Conservation (phyloP, 2,329 filamentous ascomycete species). For the Karstenula rhodostoma region DNA sequence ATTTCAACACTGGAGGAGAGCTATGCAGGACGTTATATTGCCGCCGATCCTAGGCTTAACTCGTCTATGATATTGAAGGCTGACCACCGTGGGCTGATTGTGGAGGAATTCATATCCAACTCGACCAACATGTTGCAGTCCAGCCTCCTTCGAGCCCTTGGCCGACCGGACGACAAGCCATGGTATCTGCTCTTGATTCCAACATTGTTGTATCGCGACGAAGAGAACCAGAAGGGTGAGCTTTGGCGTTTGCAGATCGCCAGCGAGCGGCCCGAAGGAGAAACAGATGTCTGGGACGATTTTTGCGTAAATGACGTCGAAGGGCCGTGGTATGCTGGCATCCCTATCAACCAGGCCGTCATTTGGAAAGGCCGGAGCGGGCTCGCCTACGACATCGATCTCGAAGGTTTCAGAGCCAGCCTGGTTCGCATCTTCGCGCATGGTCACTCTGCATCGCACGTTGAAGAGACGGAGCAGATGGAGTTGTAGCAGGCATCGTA, state of each 20-base stretch:
- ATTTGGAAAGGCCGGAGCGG: slow-evolving; percentile 43
- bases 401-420: slow-evolving; percentile 44
- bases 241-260: slow-evolving; percentile 42
- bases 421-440: slow-evolving; percentile 25
- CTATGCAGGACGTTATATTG: slow-evolving; percentile 39
- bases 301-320: slow-evolving; percentile 49
- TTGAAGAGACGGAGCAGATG: slow-evolving; percentile 4
- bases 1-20: slow-evolving; percentile 34
- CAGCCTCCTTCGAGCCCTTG: slow-evolving; percentile 4
- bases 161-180: slow-evolving; percentile 3
- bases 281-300: slow-evolving; percentile 42
- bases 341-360: slow-evolving; percentile 45
- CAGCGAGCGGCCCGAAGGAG: slow-evolving; percentile 22
- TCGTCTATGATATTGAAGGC: slow-evolving; percentile 35
- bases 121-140: slow-evolving; percentile 33
- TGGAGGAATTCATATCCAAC: slow-evolving; percentile 42
- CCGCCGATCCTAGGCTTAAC: slow-evolving; percentile 31
- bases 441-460: not conserved
- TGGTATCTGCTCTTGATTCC: slow-evolving; percentile 35
- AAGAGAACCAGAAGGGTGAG: slow-evolving; percentile 41
- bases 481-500: slow-evolving; percentile 1
- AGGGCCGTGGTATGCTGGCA: slow-evolving; percentile 39
- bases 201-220: slow-evolving; percentile 38
- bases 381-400: slow-evolving; percentile 35
- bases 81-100: slow-evolving; percentile 39